Evolutionary conservation across 495 filamentous ascomycete species (phyloP).

Genomic region (Aspergillus baeticus): DNA sequence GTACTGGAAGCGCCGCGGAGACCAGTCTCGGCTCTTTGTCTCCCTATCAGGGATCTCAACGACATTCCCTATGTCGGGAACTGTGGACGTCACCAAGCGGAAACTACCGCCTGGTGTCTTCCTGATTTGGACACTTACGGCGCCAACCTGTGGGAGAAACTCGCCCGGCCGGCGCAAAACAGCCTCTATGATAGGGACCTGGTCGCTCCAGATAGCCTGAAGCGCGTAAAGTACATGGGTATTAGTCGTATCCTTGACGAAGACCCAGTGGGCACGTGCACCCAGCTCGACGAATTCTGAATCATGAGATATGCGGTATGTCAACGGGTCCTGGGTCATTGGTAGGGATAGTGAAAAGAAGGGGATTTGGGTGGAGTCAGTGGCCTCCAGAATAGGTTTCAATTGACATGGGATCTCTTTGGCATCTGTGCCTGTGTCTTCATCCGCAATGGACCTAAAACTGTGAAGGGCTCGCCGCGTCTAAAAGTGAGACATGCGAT

Average conservation of each 20-base stretch:
- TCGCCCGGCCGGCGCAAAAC: constrained; percentile 18
- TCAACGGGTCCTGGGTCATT: background rate
- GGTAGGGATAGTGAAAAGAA: constrained; percentile 9
- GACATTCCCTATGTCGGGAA: constrained; percentile 16
- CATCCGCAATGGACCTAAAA: no score
- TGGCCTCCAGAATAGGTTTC: constrained; percentile 9
- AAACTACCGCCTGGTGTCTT: constrained; percentile 19
- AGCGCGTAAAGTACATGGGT: constrained; percentile 19
- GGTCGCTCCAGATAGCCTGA: constrained; percentile 19
- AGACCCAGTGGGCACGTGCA: constrained; percentile 19
- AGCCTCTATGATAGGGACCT: constrained; percentile 16
- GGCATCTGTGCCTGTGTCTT: no score
- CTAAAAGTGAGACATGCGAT: background rate
- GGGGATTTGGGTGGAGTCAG: constrained; percentile 9
- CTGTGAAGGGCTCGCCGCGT: constrained; percentile 15
- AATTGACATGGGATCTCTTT: constrained; percentile 9
- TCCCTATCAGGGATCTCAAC: constrained; percentile 19
- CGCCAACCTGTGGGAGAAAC: constrained; percentile 16
- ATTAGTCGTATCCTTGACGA: constrained; percentile 20
- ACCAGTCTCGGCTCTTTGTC: constrained; percentile 15
- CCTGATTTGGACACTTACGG: constrained; percentile 14
- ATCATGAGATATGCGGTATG: constrained; percentile 18
- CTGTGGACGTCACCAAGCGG: constrained; percentile 13
- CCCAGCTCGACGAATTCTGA: constrained; percentile 18
- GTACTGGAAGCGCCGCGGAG: constrained; percentile 19